These are phyloP conservation scores for Aspergillus unguis DNA, from an alignment of 2,329 filamentous ascomycete genomes.

Conservation along the genomic window DNA sequence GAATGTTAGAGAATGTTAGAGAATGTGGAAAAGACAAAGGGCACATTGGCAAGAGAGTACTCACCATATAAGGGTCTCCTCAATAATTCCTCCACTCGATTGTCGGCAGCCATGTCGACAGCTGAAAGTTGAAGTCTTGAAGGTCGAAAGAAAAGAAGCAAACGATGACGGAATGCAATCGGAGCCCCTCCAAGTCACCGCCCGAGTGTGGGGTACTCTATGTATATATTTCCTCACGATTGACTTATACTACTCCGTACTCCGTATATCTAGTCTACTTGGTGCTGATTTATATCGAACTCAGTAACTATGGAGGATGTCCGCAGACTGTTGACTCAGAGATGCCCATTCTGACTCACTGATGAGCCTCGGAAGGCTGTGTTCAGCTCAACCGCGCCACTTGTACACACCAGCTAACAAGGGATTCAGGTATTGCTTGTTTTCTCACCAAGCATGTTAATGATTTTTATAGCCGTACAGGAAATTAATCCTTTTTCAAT, in stretches of 20 bases:
- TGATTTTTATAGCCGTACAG: background rate
- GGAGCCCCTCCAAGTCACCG: background rate
- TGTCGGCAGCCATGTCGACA: conserved; percentile 21
- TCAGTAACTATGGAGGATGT: too few species aligned
- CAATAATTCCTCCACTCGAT: conserved; percentile 38
- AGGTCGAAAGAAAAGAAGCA: background rate
- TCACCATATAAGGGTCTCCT: conserved; percentile 51
- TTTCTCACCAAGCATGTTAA: background rate
- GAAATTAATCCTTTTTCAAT: too few species aligned
- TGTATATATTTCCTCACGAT: background rate
- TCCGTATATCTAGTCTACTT: too few species aligned
- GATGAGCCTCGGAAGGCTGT: background rate
- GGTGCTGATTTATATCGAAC: too few species aligned
- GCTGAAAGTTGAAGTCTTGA: background rate
- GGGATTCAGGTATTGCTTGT: background rate
- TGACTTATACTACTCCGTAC: background rate
- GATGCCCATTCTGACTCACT: background rate
- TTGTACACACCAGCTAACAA: background rate
- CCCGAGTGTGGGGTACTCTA: background rate
- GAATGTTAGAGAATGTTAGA: conserved; percentile 16
- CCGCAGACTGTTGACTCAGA: background rate
- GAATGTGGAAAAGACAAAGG: background rate
- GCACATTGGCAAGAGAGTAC: conserved; percentile 6
- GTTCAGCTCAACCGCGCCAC: background rate
- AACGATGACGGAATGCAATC: conserved; percentile 4